A percentile compares a stretch with the other conserved stretches of the same genome.
Conservation (phyloP, 1,139 yeast species). For the Trichomonascaceae sp. region DNA sequence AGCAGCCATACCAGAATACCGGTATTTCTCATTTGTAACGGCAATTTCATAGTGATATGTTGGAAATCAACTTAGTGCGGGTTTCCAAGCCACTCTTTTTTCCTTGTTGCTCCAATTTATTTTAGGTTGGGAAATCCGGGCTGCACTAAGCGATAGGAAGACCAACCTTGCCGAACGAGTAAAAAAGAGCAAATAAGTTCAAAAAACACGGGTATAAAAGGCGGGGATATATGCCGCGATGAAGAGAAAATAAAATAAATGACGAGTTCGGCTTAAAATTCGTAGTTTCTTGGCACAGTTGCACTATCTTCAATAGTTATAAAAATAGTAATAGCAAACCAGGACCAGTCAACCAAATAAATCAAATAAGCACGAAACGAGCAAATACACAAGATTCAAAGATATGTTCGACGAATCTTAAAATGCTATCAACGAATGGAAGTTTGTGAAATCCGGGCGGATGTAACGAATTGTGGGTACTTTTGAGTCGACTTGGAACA, state of each 20-base stretch:
- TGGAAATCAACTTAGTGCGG: not conserved
- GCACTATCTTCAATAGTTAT: not conserved
- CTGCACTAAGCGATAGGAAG: not conserved
- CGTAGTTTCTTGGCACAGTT: not conserved
- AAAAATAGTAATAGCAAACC: not conserved
- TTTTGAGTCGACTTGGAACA: not conserved
- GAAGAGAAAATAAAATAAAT: not conserved
- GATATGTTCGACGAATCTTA: not conserved
- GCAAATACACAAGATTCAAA: not conserved
- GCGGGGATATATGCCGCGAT: not conserved
- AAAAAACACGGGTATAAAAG: not conserved
- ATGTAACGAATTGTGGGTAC: not conserved
- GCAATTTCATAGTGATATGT: not conserved
- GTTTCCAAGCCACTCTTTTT: not conserved
- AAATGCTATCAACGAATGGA: not conserved
- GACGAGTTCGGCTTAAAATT: not conserved
- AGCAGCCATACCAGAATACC: not conserved
- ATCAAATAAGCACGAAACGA: not conserved
- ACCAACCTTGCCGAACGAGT: not conserved
- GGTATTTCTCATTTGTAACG: not conserved
- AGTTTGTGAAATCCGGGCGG: not conserved
- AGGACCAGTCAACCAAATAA: not conserved
- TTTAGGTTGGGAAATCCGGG: not conserved
- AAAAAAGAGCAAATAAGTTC: not conserved
- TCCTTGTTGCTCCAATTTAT: not conserved